Evolutionary conservation across 2,329 filamentous ascomycete genomes (phyloP).

Genomic region (Pseudogymnoascus sp.): DNA sequence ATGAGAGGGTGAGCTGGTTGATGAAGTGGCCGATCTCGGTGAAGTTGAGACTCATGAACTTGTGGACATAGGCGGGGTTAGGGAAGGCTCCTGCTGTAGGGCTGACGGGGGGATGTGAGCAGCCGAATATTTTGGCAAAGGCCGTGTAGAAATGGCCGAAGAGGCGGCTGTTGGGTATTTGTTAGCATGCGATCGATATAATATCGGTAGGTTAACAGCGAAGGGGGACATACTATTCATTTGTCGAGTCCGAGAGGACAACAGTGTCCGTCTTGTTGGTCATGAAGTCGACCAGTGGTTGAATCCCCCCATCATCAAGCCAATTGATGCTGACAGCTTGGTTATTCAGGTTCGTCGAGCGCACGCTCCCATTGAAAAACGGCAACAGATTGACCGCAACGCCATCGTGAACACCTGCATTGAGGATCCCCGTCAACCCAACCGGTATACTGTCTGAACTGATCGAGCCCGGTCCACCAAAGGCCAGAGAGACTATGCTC

Average conservation of each 20-base stretch:
- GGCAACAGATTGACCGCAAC: constrained; percentile 21
- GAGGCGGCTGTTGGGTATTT: constrained; percentile 18
- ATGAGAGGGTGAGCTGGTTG: constrained; percentile 23
- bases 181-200: neutral
- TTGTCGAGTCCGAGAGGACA: constrained; percentile 20
- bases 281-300: constrained; percentile 22
- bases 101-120: constrained; percentile 15
- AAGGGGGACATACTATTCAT: constrained; percentile 23
- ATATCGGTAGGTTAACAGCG: neutral
- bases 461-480: constrained; percentile 21
- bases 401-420: constrained; percentile 20
- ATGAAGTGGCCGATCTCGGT: constrained; percentile 27
- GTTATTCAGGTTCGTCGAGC: constrained; percentile 26
- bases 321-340: constrained; percentile 23
- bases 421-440: constrained; percentile 25
- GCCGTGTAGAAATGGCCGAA: constrained; percentile 26
- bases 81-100: constrained; percentile 13
- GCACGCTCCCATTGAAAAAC: constrained; percentile 26
- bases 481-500: constrained; percentile 25
- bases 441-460: constrained; percentile 8
- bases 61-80: constrained; percentile 27
- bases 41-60: constrained; percentile 28
- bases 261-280: constrained; percentile 18
- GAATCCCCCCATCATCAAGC: constrained; percentile 26
- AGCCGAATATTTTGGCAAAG: constrained; percentile 25